phyloP scores from a whole-genome alignment of 2,329 filamentous ascomycete genomes.

The Exophiala sp. region DNA sequence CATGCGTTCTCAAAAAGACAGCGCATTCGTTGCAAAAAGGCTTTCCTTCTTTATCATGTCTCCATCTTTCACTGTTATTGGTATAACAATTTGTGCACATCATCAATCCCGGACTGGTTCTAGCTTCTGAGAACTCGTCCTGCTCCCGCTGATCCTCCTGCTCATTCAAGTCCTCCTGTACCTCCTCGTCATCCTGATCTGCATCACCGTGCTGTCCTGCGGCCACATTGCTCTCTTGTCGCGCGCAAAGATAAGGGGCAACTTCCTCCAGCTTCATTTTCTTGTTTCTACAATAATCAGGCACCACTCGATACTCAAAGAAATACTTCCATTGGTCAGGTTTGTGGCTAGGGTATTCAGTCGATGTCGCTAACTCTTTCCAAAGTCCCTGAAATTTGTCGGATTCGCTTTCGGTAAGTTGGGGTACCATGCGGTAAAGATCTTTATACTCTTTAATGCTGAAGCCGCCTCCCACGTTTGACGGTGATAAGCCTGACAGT shows the following conservation, averaged over 20 bases:
- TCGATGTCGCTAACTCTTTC: not conserved
- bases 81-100: slow-evolving; percentile 19
- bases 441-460: too few species aligned
- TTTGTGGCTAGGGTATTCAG: not conserved
- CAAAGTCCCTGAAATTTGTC: too few species aligned
- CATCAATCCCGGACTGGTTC: not conserved
- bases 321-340: slow-evolving; percentile 18
- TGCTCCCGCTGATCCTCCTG: not conserved
- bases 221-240: not conserved
- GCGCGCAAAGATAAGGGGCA: slow-evolving; percentile 12
- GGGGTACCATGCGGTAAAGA: too few species aligned
- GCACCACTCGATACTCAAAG: slow-evolving; percentile 22
- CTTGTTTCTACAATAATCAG: slow-evolving; percentile 25
- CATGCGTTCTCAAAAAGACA: slow-evolving; percentile 10
- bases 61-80: slow-evolving; percentile 5
- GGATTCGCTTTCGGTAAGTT: too few species aligned
- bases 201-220: not conserved
- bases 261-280: slow-evolving; percentile 9
- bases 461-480: too few species aligned
- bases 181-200: not conserved
- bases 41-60: slow-evolving; percentile 8
- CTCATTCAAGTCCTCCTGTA: not conserved
- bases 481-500: too few species aligned
- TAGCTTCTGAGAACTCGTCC: not conserved
- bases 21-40: slow-evolving; percentile 12